Evolutionary conservation across 2,329 filamentous ascomycete species (phyloP).

Genomic region (Bertia moriformis): DNA sequence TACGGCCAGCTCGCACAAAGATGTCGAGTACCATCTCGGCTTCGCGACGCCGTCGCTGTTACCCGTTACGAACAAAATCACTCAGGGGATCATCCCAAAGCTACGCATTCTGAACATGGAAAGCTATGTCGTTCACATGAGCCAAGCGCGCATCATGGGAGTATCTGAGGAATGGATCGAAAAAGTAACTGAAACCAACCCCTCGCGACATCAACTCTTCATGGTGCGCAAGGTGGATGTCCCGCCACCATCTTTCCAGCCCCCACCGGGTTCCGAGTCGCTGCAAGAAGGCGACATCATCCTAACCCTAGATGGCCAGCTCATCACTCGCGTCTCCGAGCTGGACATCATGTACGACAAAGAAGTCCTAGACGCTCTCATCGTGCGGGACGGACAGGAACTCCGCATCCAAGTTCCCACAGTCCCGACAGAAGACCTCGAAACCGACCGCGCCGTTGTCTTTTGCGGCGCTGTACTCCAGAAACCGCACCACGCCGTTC

Average conservation of each 20-base stretch:
- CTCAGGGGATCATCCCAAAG: conserved; percentile 63
- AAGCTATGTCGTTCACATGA: conserved; percentile 90
- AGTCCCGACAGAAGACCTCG: conserved; percentile 74
- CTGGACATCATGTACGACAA: conserved; percentile 94
- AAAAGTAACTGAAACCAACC: conserved; percentile 75
- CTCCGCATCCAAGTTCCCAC: conserved; percentile 67
- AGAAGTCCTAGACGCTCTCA: conserved; percentile 65
- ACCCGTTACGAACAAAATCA: conserved; percentile 77
- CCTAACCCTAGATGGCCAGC: conserved; percentile 74
- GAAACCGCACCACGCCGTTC: conserved; percentile 84
- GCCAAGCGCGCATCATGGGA: conserved; percentile 91
- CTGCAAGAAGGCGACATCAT: conserved; percentile 86
- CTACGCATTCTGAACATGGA: conserved; percentile 87
- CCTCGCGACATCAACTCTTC: conserved; percentile 87
- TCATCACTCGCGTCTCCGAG: conserved; percentile 85
- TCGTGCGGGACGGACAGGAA: conserved; percentile 75
- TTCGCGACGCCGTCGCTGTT: conserved; percentile 77
- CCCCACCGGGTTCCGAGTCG: conserved; percentile 26
- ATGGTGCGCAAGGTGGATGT: conserved; percentile 75
- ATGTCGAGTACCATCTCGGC: conserved; percentile 92
- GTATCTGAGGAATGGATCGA: conserved; percentile 92
- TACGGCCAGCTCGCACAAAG: conserved; percentile 61
- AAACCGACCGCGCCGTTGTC: conserved; percentile 79
- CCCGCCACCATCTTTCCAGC: conserved; percentile 4
- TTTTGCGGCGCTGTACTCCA: conserved; percentile 94